These are phyloP conservation scores for Cyphellophora europaea DNA, from an alignment of 2,329 filamentous ascomycete genomes.

Conservation along the genomic window DNA sequence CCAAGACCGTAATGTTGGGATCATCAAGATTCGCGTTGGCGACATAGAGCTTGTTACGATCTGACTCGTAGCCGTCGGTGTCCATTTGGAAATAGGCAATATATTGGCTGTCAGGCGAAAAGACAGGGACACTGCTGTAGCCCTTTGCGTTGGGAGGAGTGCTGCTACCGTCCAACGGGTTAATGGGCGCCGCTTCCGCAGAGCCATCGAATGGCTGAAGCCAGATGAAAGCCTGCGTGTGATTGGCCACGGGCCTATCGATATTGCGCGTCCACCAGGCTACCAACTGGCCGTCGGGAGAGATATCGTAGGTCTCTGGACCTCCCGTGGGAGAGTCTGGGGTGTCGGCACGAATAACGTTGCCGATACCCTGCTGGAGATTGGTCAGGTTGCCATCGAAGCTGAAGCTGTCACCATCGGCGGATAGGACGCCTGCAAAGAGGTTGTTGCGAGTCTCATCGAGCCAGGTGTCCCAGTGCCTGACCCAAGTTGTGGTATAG, in stretches of 20 bases:
- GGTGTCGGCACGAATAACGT: conserved; percentile 44
- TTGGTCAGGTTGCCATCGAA: conserved; percentile 43
- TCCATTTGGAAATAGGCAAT: conserved; percentile 75
- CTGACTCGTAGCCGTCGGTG: conserved; percentile 67
- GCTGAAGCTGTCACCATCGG: conserved; percentile 13
- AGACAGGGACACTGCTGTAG: conserved; percentile 56
- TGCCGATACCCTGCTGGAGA: conserved; percentile 28
- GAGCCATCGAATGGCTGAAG: conserved; percentile 57
- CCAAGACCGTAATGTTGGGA: conserved; percentile 28
- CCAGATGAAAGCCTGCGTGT: conserved; percentile 78
- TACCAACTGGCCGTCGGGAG: conserved; percentile 30
- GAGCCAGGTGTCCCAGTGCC: conserved; percentile 75
- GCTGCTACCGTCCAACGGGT: conserved; percentile 24
- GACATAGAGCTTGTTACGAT: conserved; percentile 49
- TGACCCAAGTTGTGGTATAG: conserved; percentile 66
- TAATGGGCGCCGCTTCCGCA: conserved; percentile 35
- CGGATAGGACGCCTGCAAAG: conserved; percentile 57
- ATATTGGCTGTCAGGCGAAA: conserved; percentile 62
- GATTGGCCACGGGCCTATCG: conserved; percentile 38
- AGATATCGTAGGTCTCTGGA: conserved; percentile 65
- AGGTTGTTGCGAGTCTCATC: conserved; percentile 61
- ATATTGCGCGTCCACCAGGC: conserved; percentile 34
- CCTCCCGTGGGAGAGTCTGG: conserved; percentile 61
- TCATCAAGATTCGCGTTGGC: conserved; percentile 24
- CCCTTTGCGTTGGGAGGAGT: conserved; percentile 46